These are phyloP conservation scores for Cyathus striatus DNA, from an alignment of 768 basidiomycete species.

Conservation along the genomic window DNA sequence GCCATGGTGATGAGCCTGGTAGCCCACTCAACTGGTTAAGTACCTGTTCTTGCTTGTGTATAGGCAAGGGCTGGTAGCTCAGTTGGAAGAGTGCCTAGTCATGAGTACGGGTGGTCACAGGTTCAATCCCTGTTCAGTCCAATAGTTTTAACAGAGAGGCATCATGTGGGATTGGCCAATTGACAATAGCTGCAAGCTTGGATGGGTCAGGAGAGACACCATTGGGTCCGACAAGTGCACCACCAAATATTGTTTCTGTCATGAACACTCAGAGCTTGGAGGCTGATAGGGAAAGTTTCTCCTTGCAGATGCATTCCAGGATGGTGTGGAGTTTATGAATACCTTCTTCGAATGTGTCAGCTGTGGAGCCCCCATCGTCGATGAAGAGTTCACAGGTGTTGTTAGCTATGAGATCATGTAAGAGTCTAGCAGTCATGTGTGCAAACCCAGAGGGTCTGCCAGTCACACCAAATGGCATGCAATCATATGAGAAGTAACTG, in stretches of 20 bases:
- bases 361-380: constrained; percentile 29
- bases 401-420: constrained; percentile 17
- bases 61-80: no score
- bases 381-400: constrained; percentile 29
- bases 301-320: constrained; percentile 18
- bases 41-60: no score
- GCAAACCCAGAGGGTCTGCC: constrained; percentile 31
- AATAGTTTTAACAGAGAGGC: no score
- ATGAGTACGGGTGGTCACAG: no score
- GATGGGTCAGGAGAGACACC: constrained; percentile 24
- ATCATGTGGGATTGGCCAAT: constrained; percentile 23
- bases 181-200: constrained; percentile 32
- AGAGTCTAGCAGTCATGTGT: constrained; percentile 14
- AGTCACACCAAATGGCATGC: constrained; percentile 36
- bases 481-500: constrained; percentile 26
- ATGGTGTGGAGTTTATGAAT: constrained; percentile 16
- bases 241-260: constrained; percentile 28
- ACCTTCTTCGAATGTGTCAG: constrained; percentile 21
- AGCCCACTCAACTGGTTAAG: no score
- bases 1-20: no score
- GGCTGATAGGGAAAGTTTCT: constrained; percentile 28
- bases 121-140: no score
- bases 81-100: no score
- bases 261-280: constrained; percentile 29
- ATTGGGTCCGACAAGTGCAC: constrained; percentile 11